phyloP scores from a whole-genome alignment of 495 filamentous ascomycete genomes.

The Neurospora sp. region DNA sequence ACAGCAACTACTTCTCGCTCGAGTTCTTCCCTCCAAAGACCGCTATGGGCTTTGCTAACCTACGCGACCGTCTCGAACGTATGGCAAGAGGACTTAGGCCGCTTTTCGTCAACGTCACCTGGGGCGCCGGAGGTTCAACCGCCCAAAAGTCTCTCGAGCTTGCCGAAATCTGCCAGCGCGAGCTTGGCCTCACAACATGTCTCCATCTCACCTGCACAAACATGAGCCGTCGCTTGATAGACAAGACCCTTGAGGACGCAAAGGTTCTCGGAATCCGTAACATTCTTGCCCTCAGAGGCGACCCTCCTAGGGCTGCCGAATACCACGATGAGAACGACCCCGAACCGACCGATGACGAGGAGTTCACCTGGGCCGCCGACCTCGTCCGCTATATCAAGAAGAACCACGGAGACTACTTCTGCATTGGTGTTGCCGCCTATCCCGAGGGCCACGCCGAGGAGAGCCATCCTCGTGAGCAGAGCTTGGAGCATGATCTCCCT shows the following conservation, averaged over 20 bases:
- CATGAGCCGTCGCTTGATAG: conserved; percentile 79
- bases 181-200: conserved; percentile 87
- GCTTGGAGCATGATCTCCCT: conserved; percentile 69
- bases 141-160: conserved; percentile 83
- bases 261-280: conserved; percentile 91
- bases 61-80: conserved; percentile 84
- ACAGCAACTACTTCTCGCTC: conserved; percentile 82
- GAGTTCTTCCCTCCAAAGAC: conserved; percentile 99
- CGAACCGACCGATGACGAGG: conserved; percentile 31
- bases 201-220: conserved; percentile 96
- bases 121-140: conserved; percentile 93
- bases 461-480: conserved; percentile 66
- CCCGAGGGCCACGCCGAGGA: conserved; percentile 96
- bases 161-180: conserved; percentile 88
- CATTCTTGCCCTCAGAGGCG: conserved; percentile 88
- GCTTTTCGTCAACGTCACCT: conserved; percentile 93
- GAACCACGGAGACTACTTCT: conserved; percentile 89
- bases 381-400: conserved; percentile 81
- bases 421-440: conserved; percentile 88
- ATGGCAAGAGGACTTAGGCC: conserved; percentile 87
- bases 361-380: conserved; percentile 85
- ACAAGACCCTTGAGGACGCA: conserved; percentile 81
- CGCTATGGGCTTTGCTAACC: conserved; percentile 82
- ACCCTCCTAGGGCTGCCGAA: conserved; percentile 81
- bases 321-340: conserved; percentile 55